A percentile compares a stretch with the other conserved stretches of the same genome.
These are phyloP conservation scores for Cenchrus purpureus DNA, from an alignment of 176 grass and related monocot species.

Conservation along the genomic window DNA sequence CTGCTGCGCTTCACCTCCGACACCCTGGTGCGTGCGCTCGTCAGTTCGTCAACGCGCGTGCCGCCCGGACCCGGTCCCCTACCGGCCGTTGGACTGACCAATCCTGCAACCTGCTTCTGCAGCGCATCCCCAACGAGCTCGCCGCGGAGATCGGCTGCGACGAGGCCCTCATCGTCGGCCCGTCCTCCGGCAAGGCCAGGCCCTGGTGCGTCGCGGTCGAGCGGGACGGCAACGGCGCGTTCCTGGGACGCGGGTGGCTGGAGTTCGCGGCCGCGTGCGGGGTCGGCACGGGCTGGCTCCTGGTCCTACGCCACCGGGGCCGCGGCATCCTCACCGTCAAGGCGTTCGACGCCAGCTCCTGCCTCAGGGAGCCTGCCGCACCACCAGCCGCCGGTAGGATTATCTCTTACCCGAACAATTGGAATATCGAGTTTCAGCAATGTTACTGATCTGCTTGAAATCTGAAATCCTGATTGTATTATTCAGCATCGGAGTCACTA, in stretches of 20 bases:
- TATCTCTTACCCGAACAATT: neutral
- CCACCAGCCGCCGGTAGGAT: neutral
- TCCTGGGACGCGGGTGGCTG: neutral
- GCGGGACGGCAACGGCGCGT: neutral
- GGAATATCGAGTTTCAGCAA: neutral
- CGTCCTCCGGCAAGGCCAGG: slow-evolving; percentile 4
- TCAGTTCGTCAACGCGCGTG: neutral
- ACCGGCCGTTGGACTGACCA: neutral
- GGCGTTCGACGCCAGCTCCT: slow-evolving; percentile 11
- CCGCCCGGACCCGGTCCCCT: too few species aligned
- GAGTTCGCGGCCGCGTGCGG: neutral
- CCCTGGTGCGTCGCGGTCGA: neutral
- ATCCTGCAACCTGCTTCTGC: neutral
- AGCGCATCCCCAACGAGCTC: slow-evolving; percentile 36
- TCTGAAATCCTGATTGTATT: neutral
- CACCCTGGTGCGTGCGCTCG: neutral
- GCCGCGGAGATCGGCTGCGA: neutral
- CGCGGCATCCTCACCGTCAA: neutral
- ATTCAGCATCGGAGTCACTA: neutral
- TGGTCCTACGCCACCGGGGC: neutral
- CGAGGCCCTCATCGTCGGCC: slow-evolving; percentile 4
- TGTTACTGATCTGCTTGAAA: neutral
- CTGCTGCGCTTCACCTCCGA: neutral
- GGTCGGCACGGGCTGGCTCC: neutral
- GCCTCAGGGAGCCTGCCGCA: neutral